Conservation (phyloP, 116 monocot genomes). For the Papilionanthe hybrid region DNA sequence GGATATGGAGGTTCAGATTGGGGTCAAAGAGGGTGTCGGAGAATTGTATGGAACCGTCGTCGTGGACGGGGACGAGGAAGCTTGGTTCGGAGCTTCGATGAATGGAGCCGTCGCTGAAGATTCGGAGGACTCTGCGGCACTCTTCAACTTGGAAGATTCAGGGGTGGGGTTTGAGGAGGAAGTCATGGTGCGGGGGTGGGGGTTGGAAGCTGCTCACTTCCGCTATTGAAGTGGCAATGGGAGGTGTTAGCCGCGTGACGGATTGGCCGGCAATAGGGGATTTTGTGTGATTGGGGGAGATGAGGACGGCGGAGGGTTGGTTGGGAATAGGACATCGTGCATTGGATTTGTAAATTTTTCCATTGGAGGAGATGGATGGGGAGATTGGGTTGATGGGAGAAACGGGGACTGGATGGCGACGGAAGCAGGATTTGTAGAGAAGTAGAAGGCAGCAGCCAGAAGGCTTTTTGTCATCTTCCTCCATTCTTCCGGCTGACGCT, state of each 20-base stretch:
- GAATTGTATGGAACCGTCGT: constrained; percentile 41
- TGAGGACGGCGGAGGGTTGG: not conserved
- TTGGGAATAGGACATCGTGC: too few species aligned
- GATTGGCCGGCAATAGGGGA: not conserved
- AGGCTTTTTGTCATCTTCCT: constrained; percentile 14
- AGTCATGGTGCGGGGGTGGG: too few species aligned
- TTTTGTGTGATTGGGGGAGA: not conserved
- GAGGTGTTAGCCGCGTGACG: too few species aligned
- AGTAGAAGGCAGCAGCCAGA: constrained; percentile 35
- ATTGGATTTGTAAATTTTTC: not conserved
- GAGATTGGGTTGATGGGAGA: too few species aligned
- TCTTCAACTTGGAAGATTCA: not conserved
- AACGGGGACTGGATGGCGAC: constrained; percentile 16
- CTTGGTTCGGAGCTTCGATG: constrained; percentile 32
- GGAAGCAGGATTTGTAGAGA: constrained; percentile 41
- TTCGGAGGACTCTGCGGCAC: constrained; percentile 20
- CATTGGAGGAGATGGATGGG: not conserved
- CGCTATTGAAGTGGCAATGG: too few species aligned
- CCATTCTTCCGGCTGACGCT: constrained; percentile 7
- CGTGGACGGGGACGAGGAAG: constrained; percentile 31
- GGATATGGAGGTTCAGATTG: constrained; percentile 24
- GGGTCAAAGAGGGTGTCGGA: constrained; percentile 23
- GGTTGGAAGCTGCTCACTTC: too few species aligned
- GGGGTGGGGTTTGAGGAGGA: not conserved
- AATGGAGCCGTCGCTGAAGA: constrained; percentile 57